Base-by-base conservation (phyloP, 352 stramenopile genomes). In the Globisporangium polare region DNA sequence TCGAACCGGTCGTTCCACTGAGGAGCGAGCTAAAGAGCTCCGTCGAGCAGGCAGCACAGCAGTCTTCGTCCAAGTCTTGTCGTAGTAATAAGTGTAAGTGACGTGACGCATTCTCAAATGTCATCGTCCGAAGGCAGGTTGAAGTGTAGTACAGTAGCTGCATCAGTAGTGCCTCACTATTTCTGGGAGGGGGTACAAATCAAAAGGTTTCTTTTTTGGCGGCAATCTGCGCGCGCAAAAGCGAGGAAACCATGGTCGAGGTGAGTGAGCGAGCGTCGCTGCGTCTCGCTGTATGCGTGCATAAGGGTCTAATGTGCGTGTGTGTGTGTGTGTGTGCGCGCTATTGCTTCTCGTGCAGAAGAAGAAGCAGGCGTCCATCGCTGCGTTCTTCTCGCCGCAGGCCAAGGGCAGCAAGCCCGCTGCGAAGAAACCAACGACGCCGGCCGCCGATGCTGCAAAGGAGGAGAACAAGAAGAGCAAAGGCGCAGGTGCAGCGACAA, bases 311-410 rank as follows among this genome's bases (percentile, higher is more conserved):
- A 39, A 54, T 20, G 13, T 33, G 29, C 9, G 17, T 12, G 13
- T 60, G 13, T n/a, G 7, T 47, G 26, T 60, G 42, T 18, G 10
- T 42, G 15, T 24, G 8, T 49, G 31, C 29, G 17, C 35, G 26
- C 27, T 37, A 3, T 39, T 39, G 9, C n/a, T 9, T 27, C n/a
- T 13, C 18, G 20, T 43, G 55, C 56, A 80, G 69, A 69, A 78
- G 62, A 86, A 84, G 62, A 92, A 94, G 59, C 83, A 95, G 67
- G 78, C 75, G 37, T 85, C 80, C 12, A 89, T 95, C 66, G 75
- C 78, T 43, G 66, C 80, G 58, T 95, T 93, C 64, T 95, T 95
- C 66, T 90, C 86, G 45, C 86, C 86, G 12, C 78, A 78, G 24
- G 61, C 51, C 27, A 65, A 64, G 12, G 67, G 68, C 68, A 57